phyloP scores from a whole-genome alignment of 2,329 filamentous ascomycete genomes.

The Beauveria rudraprayagi region DNA sequence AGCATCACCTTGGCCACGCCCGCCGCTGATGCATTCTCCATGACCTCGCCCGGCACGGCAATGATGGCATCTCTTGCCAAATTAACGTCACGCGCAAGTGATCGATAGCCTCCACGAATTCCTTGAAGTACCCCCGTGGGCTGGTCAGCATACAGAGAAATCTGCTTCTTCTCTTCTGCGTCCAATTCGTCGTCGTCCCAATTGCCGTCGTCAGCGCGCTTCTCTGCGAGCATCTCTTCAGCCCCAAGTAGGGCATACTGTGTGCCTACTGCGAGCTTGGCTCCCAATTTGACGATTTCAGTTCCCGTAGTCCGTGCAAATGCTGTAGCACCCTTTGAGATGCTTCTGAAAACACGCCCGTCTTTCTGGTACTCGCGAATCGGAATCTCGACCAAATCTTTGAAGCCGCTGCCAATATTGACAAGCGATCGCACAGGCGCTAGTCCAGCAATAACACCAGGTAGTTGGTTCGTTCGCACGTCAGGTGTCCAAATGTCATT shows the following conservation, averaged over 20 bases:
- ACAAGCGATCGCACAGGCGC: constrained; percentile 85
- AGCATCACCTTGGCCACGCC: constrained; percentile 73
- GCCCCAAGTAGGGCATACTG: constrained; percentile 87
- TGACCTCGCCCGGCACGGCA: constrained; percentile 82
- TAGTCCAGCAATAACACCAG: constrained; percentile 78
- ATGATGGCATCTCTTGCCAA: constrained; percentile 86
- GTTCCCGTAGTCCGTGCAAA: constrained; percentile 92
- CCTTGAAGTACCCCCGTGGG: constrained; percentile 84
- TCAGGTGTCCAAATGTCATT: constrained; percentile 98
- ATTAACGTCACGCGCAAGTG: constrained; percentile 79
- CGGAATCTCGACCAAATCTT: constrained; percentile 79
- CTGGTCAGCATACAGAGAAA: constrained; percentile 90
- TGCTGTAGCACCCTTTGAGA: constrained; percentile 80
- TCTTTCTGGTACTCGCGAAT: constrained; percentile 92
- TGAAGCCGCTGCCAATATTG: constrained; percentile 81
- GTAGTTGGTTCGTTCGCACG: constrained; percentile 80
- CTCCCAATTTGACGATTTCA: constrained; percentile 87
- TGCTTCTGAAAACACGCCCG: constrained; percentile 81
- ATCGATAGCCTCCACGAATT: constrained; percentile 71
- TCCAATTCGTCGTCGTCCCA: constrained; percentile 57
- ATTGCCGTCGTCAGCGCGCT: constrained; percentile 28
- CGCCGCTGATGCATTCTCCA: constrained; percentile 75
- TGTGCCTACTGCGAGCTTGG: constrained; percentile 89
- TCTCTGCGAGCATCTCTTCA: constrained; percentile 63
- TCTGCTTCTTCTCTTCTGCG: constrained; percentile 65